Evolutionary conservation across 352 stramenopile genomes (phyloP).

Genomic region (Phytophthora aleatoria): DNA sequence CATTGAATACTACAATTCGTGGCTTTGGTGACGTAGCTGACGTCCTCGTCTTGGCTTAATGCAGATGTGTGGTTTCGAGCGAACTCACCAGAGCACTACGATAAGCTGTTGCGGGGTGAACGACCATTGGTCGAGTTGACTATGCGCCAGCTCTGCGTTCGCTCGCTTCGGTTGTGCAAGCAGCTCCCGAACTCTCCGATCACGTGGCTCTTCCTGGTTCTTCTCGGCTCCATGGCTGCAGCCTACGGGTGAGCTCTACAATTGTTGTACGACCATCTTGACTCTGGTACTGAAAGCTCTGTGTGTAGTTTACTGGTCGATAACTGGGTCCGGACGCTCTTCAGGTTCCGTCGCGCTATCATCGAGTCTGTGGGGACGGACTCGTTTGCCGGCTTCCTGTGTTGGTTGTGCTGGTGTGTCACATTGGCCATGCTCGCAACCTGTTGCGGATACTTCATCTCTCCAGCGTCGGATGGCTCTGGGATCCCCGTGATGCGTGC

Average conservation of each 20-base stretch:
- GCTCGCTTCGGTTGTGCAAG: slow-evolving; percentile 73
- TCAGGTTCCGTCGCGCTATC: slow-evolving; percentile 57
- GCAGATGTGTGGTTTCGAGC: slow-evolving; percentile 78
- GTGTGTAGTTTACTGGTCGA: slow-evolving; percentile 69
- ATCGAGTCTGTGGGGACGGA: slow-evolving; percentile 66
- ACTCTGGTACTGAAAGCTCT: background rate
- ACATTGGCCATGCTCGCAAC: slow-evolving; percentile 59
- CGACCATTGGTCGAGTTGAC: slow-evolving; percentile 61
- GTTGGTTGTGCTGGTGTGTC: slow-evolving; percentile 73
- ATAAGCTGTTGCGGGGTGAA: slow-evolving; percentile 67
- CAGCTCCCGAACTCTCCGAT: slow-evolving; percentile 84
- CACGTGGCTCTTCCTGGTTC: slow-evolving; percentile 80
- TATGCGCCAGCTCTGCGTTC: slow-evolving; percentile 70
- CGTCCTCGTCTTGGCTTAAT: background rate
- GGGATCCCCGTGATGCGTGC: slow-evolving; percentile 84
- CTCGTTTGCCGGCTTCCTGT: slow-evolving; percentile 64
- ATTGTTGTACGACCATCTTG: background rate
- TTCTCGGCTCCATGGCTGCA: slow-evolving; percentile 65
- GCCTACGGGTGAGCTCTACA: slow-evolving; percentile 57
- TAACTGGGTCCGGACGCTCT: slow-evolving; percentile 70
- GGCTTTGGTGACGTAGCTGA: background rate
- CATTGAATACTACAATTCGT: background rate
- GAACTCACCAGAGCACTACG: slow-evolving; percentile 74
- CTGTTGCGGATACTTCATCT: slow-evolving; percentile 63
- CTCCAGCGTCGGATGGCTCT: slow-evolving; percentile 70